Base-by-base conservation (phyloP, 768 basidiomycete genomes). In the Lyophyllum shimeji region DNA sequence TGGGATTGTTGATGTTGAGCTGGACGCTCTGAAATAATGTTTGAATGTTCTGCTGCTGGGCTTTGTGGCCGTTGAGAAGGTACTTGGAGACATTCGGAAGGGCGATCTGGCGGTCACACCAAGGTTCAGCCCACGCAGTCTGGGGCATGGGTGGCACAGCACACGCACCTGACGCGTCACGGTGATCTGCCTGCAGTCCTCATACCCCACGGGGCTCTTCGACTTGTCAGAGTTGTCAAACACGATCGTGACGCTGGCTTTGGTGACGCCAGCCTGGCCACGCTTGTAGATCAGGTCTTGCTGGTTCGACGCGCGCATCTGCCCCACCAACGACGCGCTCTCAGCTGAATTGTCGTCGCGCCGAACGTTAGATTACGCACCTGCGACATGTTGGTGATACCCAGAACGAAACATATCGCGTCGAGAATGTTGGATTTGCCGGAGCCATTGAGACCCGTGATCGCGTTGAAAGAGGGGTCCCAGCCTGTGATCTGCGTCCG, bases 381-480 rank as follows among this genome's bases (percentile, higher is more conserved):
- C 59, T 88, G 86, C n/a, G 89, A 77, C 89, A 98, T 92, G 70
- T 98, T 98, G 1, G 95, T 98, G 62, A 98, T 92, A 15, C 97
- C 97, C 18, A 99, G 81, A 15, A 98, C 97, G 69, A 99, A 99
- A 73, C 95, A 97, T 72, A 98, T 98, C 56, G 97, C 95, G 77
- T 99, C 97, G 60, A 99, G 85, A 65, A 99, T 98, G 76, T 99
- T 99, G 56, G 95, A 97, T 77, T 99, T 98, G 63, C 96, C 96
- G 0, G 94, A 96, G 2, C 93, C 94, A 76, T 94, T 94, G 62
- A 93, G 82, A 45, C 95, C 95, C 4, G 94, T 97, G 73, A 99
- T 98, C 4, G 97, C 97, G 69, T 98, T 98, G 82, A 99, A 99
- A 3, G 93, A 96, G 6, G 92, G 74, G 68, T 98, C 96, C 94